Conservation (phyloP, 208 protist species). For the Naegleria gruberi region DNA sequence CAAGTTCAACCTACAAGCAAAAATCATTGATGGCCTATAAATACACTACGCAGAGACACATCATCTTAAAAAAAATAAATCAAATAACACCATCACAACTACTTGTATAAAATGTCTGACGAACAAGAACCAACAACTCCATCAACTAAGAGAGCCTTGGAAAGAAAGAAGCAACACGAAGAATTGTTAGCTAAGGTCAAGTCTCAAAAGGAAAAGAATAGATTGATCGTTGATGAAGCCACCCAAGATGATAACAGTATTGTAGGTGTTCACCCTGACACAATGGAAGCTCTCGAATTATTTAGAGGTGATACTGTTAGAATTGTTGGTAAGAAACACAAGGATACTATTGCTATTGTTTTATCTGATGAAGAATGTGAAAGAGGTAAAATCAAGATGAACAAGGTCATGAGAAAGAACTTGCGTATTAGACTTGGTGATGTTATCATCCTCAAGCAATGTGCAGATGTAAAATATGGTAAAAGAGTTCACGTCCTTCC, state of each 20-base stretch:
- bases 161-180: not conserved
- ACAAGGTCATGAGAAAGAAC: constrained; percentile 97
- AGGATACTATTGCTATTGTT: constrained; percentile 93
- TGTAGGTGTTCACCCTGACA: constrained; percentile 79
- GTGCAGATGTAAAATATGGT: constrained; percentile 94
- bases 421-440: constrained; percentile 96
- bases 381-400: constrained; percentile 93
- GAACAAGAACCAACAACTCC: not conserved
- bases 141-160: not conserved
- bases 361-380: constrained; percentile 83
- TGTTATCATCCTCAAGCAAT: constrained; percentile 87
- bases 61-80: no score
- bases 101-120: not conserved
- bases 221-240: constrained; percentile 94
- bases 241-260: constrained; percentile 96
- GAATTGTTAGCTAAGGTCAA: not conserved
- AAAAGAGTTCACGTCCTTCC: constrained; percentile 97
- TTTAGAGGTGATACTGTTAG: constrained; percentile 96
- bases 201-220: constrained; percentile 54
- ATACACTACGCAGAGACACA: no score
- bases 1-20: no score
- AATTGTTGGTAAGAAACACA: constrained; percentile 96
- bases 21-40: no score
- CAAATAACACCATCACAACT: not conserved
- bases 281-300: constrained; percentile 93